phyloP scores from a whole-genome alignment of 306 rosid species.

The Ormosia emarginata region DNA sequence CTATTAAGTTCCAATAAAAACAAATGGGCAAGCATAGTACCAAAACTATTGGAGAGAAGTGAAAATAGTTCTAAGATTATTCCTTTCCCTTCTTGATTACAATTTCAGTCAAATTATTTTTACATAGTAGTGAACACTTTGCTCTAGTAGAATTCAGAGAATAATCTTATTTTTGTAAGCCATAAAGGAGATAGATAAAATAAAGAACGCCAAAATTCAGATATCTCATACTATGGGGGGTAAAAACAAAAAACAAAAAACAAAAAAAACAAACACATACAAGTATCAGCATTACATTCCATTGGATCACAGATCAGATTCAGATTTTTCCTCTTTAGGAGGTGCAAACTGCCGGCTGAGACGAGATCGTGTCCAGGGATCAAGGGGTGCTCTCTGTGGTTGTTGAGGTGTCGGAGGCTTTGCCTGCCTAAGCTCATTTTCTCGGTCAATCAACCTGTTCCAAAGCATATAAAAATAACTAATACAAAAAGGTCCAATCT shows the following conservation, averaged over 20 bases:
- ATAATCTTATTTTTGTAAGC: constrained; percentile 3
- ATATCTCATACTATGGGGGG: not conserved
- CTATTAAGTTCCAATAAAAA: not conserved
- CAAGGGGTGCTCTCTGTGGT: constrained; percentile 71
- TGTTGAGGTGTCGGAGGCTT: constrained; percentile 81
- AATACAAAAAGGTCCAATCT: not conserved
- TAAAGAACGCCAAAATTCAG: constrained; percentile 9
- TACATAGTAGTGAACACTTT: constrained; percentile 14
- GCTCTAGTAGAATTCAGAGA: not conserved
- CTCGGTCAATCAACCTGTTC: constrained; percentile 78
- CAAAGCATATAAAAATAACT: not conserved
- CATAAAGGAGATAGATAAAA: not conserved
- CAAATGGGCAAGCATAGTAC: not conserved
- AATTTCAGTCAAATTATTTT: not conserved
- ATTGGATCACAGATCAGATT: constrained; percentile 40
- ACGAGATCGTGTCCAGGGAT: constrained; percentile 84
- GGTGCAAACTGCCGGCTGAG: constrained; percentile 77
- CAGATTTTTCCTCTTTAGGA: constrained; percentile 65
- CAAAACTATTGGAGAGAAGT: not conserved
- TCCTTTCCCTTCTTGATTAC: not conserved
- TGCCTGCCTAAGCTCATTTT: constrained; percentile 80
- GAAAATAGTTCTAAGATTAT: not conserved
- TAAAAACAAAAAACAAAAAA: no score
- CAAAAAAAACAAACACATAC: not conserved
- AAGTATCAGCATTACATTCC: not conserved